phyloP scores from a whole-genome alignment of 139 green algal genomes.

The Chlamydomonas urium region DNA sequence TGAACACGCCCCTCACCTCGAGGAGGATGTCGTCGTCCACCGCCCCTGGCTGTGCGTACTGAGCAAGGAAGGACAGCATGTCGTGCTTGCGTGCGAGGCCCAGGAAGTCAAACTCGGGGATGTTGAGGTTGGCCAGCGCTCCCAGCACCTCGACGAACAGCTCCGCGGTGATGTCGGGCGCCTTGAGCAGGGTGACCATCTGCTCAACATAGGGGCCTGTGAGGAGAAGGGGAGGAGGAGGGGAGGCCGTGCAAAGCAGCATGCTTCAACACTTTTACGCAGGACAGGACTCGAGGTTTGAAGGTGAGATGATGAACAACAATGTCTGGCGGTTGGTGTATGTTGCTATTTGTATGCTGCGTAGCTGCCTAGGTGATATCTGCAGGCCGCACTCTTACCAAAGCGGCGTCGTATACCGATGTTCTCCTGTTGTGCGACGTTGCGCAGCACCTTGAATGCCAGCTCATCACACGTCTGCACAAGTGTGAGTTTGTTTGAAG shows the following conservation, averaged over 20 bases:
- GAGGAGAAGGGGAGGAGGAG: no score
- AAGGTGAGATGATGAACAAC: no score
- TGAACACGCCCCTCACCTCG: no score
- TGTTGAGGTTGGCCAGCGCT: slow-evolving; percentile 69
- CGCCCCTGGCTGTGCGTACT: slow-evolving; percentile 39
- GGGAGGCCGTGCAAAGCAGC: no score
- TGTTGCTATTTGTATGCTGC: no score
- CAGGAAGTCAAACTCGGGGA: slow-evolving; percentile 66
- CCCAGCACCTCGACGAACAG: slow-evolving; percentile 76
- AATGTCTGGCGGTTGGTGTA: no score
- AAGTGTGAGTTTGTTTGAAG: no score
- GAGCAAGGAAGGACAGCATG: slow-evolving; percentile 61
- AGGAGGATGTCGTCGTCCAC: slow-evolving; percentile 74
- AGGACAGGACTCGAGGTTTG: no score
- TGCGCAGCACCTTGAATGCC: slow-evolving; percentile 73
- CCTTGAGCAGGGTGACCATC: slow-evolving; percentile 58
- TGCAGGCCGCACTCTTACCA: no score
- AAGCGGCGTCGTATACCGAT: slow-evolving; percentile 50
- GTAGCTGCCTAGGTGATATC: no score
- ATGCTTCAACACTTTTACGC: no score
- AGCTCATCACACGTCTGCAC: slow-evolving; percentile 69
- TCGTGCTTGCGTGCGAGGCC: slow-evolving; percentile 53
- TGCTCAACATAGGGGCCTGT: slow-evolving; percentile 59
- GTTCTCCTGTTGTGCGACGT: slow-evolving; percentile 51
- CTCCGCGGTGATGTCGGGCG: slow-evolving; percentile 53